Conservation (phyloP, 305 asterid genomes). For the Fraxinus sp. region DNA sequence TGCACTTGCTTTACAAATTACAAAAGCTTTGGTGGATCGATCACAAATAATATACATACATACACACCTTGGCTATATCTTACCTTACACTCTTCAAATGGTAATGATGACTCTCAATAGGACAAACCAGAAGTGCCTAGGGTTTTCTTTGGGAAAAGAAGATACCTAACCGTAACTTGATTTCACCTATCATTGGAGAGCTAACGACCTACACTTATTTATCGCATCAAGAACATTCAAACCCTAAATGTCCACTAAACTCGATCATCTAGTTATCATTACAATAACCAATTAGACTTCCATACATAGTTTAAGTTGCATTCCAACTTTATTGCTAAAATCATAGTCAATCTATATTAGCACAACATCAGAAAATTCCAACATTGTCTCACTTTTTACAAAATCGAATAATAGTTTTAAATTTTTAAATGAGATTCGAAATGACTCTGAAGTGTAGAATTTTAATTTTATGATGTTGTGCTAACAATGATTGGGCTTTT, state of each 20-base stretch:
- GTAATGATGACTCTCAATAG: neutral
- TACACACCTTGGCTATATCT: neutral
- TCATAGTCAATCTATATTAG: neutral
- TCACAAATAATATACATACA: neutral
- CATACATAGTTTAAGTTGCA: neutral
- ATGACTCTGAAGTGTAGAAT: neutral
- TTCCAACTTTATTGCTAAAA: neutral
- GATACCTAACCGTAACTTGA: neutral
- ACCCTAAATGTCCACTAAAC: neutral
- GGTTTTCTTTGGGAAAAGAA: neutral
- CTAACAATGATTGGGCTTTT: neutral
- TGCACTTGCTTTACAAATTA: neutral
- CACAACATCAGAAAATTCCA: neutral
- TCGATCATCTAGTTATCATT: neutral
- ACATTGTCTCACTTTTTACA: neutral
- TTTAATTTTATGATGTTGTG: neutral
- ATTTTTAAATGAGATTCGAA: neutral
- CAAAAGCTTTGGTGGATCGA: neutral
- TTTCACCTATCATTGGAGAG: neutral
- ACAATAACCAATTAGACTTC: neutral
- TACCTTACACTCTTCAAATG: neutral
- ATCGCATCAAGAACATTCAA: neutral
- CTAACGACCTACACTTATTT: neutral
- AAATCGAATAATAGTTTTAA: neutral
- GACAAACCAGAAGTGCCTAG: neutral